Evolutionary conservation across 148 eudicot species (phyloP).

Genomic region (Euryodendron excelsum): DNA sequence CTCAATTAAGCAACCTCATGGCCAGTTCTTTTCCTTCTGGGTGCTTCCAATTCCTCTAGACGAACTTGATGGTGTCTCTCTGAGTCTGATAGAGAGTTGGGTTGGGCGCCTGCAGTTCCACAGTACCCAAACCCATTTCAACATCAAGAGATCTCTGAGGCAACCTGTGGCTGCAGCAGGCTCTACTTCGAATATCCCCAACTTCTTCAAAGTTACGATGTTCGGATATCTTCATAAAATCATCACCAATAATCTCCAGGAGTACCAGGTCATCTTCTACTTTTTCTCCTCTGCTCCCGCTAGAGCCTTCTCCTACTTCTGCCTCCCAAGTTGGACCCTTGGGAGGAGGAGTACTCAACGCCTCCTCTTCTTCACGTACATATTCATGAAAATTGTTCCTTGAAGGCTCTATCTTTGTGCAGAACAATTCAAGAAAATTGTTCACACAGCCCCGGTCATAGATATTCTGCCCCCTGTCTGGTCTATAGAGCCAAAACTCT

Average conservation of each 20-base stretch:
- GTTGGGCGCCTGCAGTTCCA: no score
- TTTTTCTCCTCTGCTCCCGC: constrained; percentile 45
- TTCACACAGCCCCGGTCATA: constrained; percentile 55
- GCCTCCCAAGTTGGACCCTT: constrained; percentile 27
- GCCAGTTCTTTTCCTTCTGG: no score
- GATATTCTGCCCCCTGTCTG: constrained; percentile 50
- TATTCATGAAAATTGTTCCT: constrained; percentile 50
- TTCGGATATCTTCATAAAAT: constrained; percentile 62
- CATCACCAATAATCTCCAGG: constrained; percentile 64
- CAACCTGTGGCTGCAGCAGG: no score
- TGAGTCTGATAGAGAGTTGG: no score
- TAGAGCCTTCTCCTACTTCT: constrained; percentile 21
- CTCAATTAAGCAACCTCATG: no score
- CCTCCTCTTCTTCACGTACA: constrained; percentile 49
- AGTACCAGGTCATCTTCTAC: constrained; percentile 72
- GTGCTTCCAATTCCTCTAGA: no score
- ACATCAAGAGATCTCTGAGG: no score
- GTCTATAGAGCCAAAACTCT: constrained; percentile 63
- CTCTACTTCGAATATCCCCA: no score
- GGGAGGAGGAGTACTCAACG: constrained; percentile 33
- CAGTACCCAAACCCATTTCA: no score
- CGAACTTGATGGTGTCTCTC: no score
- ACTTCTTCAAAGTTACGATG: constrained; percentile 45
- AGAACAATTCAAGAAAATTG: constrained; percentile 62
- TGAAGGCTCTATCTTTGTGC: constrained; percentile 49